Evolutionary conservation across 768 basidiomycete genomes (phyloP).

Genomic region (Tylopilus sp.): DNA sequence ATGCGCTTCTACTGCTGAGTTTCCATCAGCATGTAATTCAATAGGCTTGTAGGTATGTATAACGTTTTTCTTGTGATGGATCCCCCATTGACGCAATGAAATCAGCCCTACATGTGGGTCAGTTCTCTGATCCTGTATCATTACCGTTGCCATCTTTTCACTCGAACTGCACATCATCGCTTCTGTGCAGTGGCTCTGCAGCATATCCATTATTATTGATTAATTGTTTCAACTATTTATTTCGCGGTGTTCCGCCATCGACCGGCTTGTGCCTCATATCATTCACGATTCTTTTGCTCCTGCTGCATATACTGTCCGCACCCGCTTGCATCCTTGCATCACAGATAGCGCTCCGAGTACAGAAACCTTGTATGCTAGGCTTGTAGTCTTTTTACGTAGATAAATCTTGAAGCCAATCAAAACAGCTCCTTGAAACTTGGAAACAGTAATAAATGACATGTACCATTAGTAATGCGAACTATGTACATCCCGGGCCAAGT

Average conservation of each 20-base stretch:
- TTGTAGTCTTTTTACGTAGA: slow-evolving; percentile 20
- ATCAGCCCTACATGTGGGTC: slow-evolving; percentile 15
- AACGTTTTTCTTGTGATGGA: not conserved
- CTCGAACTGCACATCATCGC: slow-evolving; percentile 6
- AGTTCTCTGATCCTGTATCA: slow-evolving; percentile 21
- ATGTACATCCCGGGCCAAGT: not conserved
- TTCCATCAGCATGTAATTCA: slow-evolving; percentile 68
- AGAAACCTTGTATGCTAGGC: slow-evolving; percentile 21
- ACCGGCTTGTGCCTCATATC: slow-evolving; percentile 7
- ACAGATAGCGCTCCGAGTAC: slow-evolving; percentile 17
- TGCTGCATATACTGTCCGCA: slow-evolving; percentile 18
- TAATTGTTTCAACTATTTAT: slow-evolving; percentile 31
- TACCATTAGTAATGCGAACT: not conserved
- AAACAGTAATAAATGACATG: not conserved
- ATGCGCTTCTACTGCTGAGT: slow-evolving; percentile 68
- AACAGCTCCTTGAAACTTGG: not conserved
- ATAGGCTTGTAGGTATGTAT: slow-evolving; percentile 34
- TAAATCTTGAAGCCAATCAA: slow-evolving; percentile 13
- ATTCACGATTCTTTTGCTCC: slow-evolving; percentile 9
- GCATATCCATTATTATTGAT: slow-evolving; percentile 36
- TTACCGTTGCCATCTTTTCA: slow-evolving; percentile 11
- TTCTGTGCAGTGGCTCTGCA: slow-evolving; percentile 16
- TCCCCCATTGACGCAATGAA: slow-evolving; percentile 9
- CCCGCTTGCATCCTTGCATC: slow-evolving; percentile 14
- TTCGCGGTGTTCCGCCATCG: slow-evolving; percentile 4